These are phyloP conservation scores for Solanum infundibuliforme DNA, from an alignment of 257 asterid species.

Conservation along the genomic window DNA sequence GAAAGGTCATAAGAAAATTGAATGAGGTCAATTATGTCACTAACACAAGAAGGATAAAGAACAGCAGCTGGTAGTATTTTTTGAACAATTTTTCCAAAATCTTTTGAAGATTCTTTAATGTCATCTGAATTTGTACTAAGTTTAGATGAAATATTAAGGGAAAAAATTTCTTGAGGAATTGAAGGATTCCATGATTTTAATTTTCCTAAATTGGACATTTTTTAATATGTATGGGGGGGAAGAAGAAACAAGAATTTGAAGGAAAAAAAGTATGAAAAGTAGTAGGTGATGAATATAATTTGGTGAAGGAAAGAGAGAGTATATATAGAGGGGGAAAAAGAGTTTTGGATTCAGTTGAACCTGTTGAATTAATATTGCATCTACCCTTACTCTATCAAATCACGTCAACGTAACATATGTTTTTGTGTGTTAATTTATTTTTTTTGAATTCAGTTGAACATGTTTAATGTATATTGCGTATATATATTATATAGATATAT, in stretches of 20 bases:
- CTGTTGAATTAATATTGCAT: neutral
- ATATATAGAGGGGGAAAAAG: neutral
- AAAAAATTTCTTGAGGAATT: constrained; percentile 9
- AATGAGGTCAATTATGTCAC: constrained; percentile 31
- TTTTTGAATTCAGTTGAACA: neutral
- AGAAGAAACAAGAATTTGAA: constrained; percentile 7
- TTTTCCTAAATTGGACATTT: constrained; percentile 3
- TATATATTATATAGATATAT: too few species aligned
- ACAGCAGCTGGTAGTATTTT: constrained; percentile 37
- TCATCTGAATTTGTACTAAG: constrained; percentile 25
- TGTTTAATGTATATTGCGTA: too few species aligned
- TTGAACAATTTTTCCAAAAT: constrained; percentile 53
- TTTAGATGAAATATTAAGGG: constrained; percentile 3
- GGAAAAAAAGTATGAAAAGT: neutral
- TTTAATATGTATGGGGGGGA: neutral
- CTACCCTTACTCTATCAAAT: neutral
- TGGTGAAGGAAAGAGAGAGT: neutral
- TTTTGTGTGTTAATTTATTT: too few species aligned
- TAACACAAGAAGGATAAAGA: constrained; percentile 34
- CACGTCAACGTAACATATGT: neutral
- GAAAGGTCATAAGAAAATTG: constrained; percentile 29
- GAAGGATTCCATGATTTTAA: constrained; percentile 9
- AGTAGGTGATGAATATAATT: neutral
- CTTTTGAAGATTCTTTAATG: constrained; percentile 23
- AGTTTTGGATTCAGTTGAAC: neutral